phyloP scores from a whole-genome alignment of 208 protist species.

The Trypanosoma boissoni region DNA sequence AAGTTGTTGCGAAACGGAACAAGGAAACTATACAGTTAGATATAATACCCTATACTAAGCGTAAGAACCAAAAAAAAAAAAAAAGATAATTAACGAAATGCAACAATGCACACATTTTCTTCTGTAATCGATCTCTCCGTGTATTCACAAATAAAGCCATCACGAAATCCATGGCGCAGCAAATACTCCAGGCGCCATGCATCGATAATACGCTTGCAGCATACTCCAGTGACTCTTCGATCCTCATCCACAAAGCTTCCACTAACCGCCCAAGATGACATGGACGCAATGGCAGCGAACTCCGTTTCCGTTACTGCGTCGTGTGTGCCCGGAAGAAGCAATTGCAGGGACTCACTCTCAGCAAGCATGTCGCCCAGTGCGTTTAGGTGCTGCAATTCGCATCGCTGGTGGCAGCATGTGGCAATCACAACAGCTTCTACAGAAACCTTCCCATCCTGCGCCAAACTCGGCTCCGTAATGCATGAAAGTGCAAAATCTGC shows the following conservation, averaged over 20 bases:
- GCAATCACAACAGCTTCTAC: slow-evolving; percentile 54
- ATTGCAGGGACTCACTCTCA: not conserved
- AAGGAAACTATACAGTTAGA: too few relatives aligned
- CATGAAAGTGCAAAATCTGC: slow-evolving; percentile 78
- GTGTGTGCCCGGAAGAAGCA: slow-evolving; percentile 39
- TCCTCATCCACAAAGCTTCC: slow-evolving; percentile 43
- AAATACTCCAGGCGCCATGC: slow-evolving; percentile 53
- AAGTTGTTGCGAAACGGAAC: too few relatives aligned
- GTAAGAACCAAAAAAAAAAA: not conserved
- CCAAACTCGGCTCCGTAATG: slow-evolving; percentile 30
- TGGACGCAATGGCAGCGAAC: slow-evolving; percentile 60
- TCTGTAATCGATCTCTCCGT: slow-evolving; percentile 43
- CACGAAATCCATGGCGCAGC: slow-evolving; percentile 37
- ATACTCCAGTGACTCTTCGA: slow-evolving; percentile 29
- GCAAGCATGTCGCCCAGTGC: slow-evolving; percentile 1
- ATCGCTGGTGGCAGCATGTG: slow-evolving; percentile 80
- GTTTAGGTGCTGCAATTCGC: slow-evolving; percentile 61
- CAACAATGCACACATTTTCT: slow-evolving; percentile 74
- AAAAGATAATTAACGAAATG: slow-evolving; percentile 21
- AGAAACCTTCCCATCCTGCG: not conserved
- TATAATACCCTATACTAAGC: too few relatives aligned
- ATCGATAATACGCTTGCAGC: slow-evolving; percentile 75
- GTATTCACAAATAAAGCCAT: slow-evolving; percentile 53
- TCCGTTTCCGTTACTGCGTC: slow-evolving; percentile 32
- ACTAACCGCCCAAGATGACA: slow-evolving; percentile 80